phyloP scores from a whole-genome alignment of 129 eudicot genomes.

The Chrysanthemum lavandulifolium region DNA sequence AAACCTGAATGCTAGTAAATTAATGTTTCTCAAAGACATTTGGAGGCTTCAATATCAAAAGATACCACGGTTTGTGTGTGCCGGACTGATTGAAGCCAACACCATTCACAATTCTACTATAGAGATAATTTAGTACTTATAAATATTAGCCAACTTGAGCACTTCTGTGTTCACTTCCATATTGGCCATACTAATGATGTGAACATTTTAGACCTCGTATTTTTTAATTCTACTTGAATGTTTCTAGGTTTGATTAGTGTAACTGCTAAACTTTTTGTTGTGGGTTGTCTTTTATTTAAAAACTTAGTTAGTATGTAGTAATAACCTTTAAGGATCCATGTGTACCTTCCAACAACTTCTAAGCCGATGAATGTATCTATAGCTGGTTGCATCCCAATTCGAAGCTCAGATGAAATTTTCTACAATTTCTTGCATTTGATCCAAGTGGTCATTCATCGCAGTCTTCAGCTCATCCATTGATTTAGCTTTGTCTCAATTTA shows the following conservation, averaged over 20 bases:
- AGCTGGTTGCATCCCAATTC: conserved; percentile 73
- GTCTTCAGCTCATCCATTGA: conserved; percentile 72
- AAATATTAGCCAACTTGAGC: no score
- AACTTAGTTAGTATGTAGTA: conserved; percentile 1
- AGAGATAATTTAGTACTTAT: no score
- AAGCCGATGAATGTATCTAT: conserved; percentile 76
- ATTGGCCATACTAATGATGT: no score
- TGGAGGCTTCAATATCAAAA: no score
- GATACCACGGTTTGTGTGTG: no score
- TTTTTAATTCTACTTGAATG: no score
- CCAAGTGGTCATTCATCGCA: conserved; percentile 72
- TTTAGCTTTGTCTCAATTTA: conserved; percentile 23
- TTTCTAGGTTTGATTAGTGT: background rate
- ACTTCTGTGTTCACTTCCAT: no score
- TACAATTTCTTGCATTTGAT: conserved; percentile 82
- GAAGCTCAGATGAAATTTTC: conserved; percentile 70
- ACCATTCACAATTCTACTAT: no score
- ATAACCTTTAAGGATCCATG: conserved; percentile 5
- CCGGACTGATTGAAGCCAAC: no score
- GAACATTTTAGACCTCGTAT: no score
- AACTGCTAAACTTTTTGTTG: background rate
- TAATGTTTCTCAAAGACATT: no score
- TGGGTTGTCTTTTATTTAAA: conserved; percentile 5
- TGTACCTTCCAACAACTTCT: conserved; percentile 90
- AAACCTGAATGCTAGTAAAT: no score